phyloP scores from a whole-genome alignment of 192 early-diverging fungal species.

The Jimgerdemannia lactiflua region DNA sequence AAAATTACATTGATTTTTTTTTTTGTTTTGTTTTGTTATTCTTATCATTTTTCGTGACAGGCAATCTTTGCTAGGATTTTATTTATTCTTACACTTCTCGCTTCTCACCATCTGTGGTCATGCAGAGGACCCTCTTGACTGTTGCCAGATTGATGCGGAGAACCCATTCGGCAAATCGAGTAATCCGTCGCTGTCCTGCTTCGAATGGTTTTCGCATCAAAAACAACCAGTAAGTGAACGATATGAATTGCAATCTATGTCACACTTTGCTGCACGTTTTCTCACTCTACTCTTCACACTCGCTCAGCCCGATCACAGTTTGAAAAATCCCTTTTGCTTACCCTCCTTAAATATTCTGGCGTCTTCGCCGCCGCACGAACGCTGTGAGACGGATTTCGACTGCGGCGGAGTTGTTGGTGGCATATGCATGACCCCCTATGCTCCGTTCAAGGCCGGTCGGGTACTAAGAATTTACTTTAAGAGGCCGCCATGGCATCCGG shows the following conservation, averaged over 20 bases:
- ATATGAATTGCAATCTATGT: background rate
- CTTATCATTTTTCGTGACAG: too few species aligned
- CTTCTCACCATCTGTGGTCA: background rate
- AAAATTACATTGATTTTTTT: constrained; percentile 29
- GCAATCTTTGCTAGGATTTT: too few species aligned
- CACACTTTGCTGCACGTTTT: background rate
- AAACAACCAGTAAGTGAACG: background rate
- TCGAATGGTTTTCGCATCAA: constrained; percentile 22
- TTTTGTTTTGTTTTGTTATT: background rate
- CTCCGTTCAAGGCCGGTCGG: constrained; percentile 39
- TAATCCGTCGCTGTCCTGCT: constrained; percentile 45
- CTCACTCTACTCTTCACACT: too few species aligned
- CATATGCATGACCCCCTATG: constrained; percentile 55
- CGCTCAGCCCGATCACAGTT: background rate
- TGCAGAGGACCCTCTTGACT: constrained; percentile 28
- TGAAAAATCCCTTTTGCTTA: constrained; percentile 20
- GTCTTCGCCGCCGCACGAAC: constrained; percentile 6
- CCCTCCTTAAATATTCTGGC: constrained; percentile 39
- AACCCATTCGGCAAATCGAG: constrained; percentile 53
- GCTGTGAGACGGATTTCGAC: constrained; percentile 36
- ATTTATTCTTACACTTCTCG: background rate
- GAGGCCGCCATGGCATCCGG: constrained; percentile 28
- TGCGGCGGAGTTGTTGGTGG: constrained; percentile 14
- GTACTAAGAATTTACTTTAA: constrained; percentile 54
- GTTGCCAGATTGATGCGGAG: constrained; percentile 53